Evolutionary conservation across 2,329 filamentous ascomycete species (phyloP).

Genomic region (Fusarium pseudonygamai): DNA sequence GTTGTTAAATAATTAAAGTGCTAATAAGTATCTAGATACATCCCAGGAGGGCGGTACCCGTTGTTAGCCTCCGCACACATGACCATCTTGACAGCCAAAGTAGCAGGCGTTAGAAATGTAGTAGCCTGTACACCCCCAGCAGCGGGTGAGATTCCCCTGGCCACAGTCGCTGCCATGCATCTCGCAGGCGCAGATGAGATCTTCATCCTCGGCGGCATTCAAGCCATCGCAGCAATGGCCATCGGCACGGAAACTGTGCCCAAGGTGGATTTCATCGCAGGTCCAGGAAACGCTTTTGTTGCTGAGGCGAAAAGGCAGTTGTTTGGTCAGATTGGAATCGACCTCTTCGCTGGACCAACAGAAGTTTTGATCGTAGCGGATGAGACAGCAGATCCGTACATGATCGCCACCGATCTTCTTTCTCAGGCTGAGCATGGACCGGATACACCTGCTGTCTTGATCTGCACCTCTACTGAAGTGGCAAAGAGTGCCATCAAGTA

Average conservation of each 20-base stretch:
- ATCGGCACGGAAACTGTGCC: neutral
- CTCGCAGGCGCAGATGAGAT: constrained; percentile 1
- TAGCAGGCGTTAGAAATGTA: neutral
- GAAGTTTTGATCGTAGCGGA: neutral
- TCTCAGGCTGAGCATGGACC: constrained; percentile 3
- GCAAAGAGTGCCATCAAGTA: neutral
- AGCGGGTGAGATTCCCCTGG: neutral
- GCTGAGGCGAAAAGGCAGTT: neutral
- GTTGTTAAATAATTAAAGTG: rapidly evolving
- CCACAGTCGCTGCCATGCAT: neutral
- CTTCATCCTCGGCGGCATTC: neutral
- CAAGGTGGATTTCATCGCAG: neutral
- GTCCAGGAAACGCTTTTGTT: neutral
- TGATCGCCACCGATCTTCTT: neutral
- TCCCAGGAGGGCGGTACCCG: neutral
- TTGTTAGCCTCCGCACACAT: neutral
- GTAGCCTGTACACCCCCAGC: neutral
- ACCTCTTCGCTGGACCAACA: neutral
- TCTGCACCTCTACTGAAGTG: neutral
- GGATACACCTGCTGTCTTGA: neutral
- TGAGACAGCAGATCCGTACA: neutral
- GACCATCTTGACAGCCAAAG: neutral
- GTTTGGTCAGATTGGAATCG: neutral
- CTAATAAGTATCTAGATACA: neutral
- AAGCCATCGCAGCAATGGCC: neutral